Percentiles rank a stretch among this genome's conserved stretches.
Conservation (phyloP, 148 eudicot species). For the Rheum nobile region DNA sequence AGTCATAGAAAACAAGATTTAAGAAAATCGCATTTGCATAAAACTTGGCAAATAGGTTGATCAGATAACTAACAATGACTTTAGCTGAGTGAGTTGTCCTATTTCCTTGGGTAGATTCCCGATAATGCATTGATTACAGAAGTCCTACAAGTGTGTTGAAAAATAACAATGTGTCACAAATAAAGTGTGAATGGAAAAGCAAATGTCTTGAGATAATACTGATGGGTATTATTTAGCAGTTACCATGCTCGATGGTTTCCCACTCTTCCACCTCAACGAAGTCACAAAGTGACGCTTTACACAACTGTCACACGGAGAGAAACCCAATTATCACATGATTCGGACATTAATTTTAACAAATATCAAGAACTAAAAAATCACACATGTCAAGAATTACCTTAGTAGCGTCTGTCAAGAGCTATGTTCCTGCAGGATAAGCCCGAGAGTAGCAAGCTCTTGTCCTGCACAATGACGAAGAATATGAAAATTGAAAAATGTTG, state of each 20-base stretch:
- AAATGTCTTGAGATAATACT: too few species aligned
- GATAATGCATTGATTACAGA: too few species aligned
- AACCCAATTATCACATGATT: background rate
- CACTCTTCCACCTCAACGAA: constrained; percentile 88
- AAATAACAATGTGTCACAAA: too few species aligned
- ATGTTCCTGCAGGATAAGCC: constrained; percentile 88
- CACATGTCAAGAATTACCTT: constrained; percentile 33
- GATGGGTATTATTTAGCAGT: too few species aligned
- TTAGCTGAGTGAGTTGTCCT: too few species aligned
- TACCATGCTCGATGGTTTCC: constrained; percentile 92
- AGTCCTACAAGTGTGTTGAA: too few species aligned
- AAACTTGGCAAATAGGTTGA: too few species aligned
- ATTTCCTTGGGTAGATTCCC: too few species aligned
- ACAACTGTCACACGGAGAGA: constrained; percentile 48
- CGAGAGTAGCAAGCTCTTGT: constrained; percentile 84
- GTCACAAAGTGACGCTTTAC: constrained; percentile 80
- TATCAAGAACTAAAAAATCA: background rate
- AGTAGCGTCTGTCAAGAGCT: constrained; percentile 74
- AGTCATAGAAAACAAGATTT: too few species aligned
- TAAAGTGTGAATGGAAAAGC: too few species aligned
- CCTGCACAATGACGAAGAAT: constrained; percentile 17
- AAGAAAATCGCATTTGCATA: too few species aligned
- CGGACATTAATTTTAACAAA: background rate
- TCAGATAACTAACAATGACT: too few species aligned
- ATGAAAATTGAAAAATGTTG: background rate